A percentile compares a stretch with the other conserved stretches of the same genome.
Conservation (phyloP, 179 eudicot genomes). For the Patellifolia procumbens region DNA sequence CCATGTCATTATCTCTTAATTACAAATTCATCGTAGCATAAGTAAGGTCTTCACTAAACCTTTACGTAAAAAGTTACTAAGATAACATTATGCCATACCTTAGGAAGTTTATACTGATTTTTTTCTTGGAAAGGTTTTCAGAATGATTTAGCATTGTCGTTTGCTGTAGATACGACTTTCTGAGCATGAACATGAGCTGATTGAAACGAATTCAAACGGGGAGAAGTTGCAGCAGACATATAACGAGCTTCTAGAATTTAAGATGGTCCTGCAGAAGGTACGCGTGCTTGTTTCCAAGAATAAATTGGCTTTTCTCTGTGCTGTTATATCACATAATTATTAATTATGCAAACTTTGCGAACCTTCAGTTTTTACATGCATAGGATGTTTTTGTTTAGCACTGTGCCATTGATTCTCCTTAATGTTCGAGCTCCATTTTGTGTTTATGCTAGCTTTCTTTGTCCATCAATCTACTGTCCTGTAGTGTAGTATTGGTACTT, state of each 20-base stretch:
- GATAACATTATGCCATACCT: background rate
- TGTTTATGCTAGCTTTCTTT: background rate
- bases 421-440: background rate
- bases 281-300: constrained; percentile 16
- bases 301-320: background rate
- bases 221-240: constrained; percentile 79
- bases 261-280: constrained; percentile 96
- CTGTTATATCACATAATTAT: background rate
- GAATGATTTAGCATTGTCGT: constrained; percentile 13
- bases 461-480: background rate
- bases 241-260: constrained; percentile 92
- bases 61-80: background rate
- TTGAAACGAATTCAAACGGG: constrained; percentile 83
- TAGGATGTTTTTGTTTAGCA: background rate
- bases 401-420: background rate
- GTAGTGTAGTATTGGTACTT: background rate
- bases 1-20: background rate
- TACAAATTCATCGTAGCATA: background rate
- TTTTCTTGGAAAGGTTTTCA: background rate
- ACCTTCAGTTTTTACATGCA: background rate
- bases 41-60: background rate
- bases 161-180: constrained; percentile 61
- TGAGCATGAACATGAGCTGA: constrained; percentile 92
- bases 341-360: background rate
- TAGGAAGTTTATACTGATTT: background rate